Evolutionary conservation across 768 basidiomycete species (phyloP).

Genomic region (Leccinum ochraceum): DNA sequence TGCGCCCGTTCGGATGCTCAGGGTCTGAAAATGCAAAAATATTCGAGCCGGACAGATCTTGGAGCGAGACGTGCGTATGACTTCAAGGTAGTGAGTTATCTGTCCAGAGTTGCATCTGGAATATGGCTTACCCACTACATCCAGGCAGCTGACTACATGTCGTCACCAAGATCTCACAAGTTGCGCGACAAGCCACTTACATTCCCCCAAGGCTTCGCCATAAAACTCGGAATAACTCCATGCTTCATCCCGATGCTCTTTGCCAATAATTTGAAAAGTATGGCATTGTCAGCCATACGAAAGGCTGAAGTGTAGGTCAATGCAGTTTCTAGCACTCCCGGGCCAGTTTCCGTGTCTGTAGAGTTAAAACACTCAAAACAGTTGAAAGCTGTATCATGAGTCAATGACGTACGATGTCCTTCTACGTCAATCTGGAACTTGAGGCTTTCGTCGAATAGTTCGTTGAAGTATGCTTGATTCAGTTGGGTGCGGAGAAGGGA

Average conservation of each 20-base stretch:
- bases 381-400: not conserved
- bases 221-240: conserved; percentile 92
- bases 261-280: conserved; percentile 88
- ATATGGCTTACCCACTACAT: conserved; percentile 74
- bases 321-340: conserved; percentile 86
- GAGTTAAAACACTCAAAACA: conserved; percentile 5
- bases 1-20: conserved; percentile 63
- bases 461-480: conserved; percentile 87
- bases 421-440: conserved; percentile 83
- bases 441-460: conserved; percentile 74
- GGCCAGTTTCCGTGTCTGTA: conserved; percentile 89
- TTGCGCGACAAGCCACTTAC: conserved; percentile 44
- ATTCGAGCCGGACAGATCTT: conserved; percentile 67
- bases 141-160: conserved; percentile 72
- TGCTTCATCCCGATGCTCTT: conserved; percentile 92
- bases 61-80: conserved; percentile 90
- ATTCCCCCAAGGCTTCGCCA: conserved; percentile 96
- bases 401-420: conserved; percentile 66
- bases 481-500: conserved; percentile 89
- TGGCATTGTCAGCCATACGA: conserved; percentile 89
- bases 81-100: conserved; percentile 37
- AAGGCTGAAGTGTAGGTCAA: conserved; percentile 78
- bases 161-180: conserved; percentile 4
- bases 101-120: conserved; percentile 12
- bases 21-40: conserved; percentile 72